Evolutionary conservation across 805 yeast genomes (phyloP), one percentile per base, ranked within the genome.

Genomic region (Ogataea chonburiensis): DNA sequence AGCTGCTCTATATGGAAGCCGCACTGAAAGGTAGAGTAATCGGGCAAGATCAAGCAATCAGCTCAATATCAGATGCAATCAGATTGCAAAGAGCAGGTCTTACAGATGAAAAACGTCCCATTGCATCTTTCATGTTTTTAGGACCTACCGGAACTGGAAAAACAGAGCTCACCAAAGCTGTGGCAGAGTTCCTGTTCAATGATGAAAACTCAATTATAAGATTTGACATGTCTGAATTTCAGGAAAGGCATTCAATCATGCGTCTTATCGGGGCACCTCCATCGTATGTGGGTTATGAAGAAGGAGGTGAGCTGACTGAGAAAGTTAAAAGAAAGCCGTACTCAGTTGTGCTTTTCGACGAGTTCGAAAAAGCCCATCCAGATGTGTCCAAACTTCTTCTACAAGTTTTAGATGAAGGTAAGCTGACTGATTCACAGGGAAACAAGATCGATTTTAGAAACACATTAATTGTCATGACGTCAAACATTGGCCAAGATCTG

Each of bases 111-210:
- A 85, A 85, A 61, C 75, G 97, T 43, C 98, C 98, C 5, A 89
- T 91, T 52, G 98, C 97, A 1, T 84, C 95, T 37, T 93, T 93
- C 62, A 82, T 91, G 83, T 93, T 93, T 63, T 69, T 93, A 47
- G 98, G 98, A 15, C 98, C 98, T 36, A 93, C 98, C 0, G 98
- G 98, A 66, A 91, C 98, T 0, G 98, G 98, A 66, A 91, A 91
- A 63, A 93, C 98, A 0, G 98, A 93, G 61, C 71, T 93, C 34
- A 89, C 97, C 6, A 91, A 93, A 60, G 81, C 94, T 0, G 71
- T 91, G 39, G 96, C 98, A 2, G 88, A 87, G 51, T 93, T 93
- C 52, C 63, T 91, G 51, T 93, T 93, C 63, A 93, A 88, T 55
- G 91, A 91, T 59, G 87, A 86, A 53, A 71, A 78, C 28, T 77